Percentiles rank a stretch among this genome's conserved stretches.
Evolutionary conservation across 192 early-diverging fungal genomes (phyloP).

Genomic region (Chytriomyces sp.): DNA sequence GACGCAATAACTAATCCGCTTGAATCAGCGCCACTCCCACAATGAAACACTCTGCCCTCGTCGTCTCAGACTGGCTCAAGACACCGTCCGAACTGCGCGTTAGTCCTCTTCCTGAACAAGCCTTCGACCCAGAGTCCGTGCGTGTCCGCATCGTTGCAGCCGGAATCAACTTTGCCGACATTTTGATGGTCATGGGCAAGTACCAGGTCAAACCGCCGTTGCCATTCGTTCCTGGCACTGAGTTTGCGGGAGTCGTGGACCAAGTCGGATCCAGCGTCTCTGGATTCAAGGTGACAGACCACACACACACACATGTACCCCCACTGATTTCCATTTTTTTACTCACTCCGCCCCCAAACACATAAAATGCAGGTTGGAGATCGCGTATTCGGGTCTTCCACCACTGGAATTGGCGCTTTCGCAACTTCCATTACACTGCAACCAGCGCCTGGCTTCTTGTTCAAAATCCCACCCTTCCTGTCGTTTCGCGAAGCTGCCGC

Average conservation of each 20-base stretch:
- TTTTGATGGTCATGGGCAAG: slow-evolving; percentile 30
- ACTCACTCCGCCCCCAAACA: neutral
- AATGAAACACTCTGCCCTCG: neutral
- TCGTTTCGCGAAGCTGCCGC: slow-evolving; percentile 81
- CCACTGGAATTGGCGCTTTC: slow-evolving; percentile 68
- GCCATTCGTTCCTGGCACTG: slow-evolving; percentile 43
- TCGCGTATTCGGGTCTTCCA: slow-evolving; percentile 71
- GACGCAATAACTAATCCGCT: too few relatives aligned
- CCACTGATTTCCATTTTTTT: neutral
- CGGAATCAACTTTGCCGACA: slow-evolving; percentile 32
- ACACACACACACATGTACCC: too few relatives aligned
- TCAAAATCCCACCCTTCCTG: slow-evolving; percentile 67
- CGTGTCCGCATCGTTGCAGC: slow-evolving; percentile 5
- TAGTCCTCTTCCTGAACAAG: neutral
- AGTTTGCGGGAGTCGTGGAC: slow-evolving; percentile 41
- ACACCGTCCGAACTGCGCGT: neutral
- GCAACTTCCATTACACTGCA: slow-evolving; percentile 71
- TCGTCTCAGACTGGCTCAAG: neutral
- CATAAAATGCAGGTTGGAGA: slow-evolving; percentile 59
- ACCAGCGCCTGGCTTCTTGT: slow-evolving; percentile 43
- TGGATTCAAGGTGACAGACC: slow-evolving; percentile 36
- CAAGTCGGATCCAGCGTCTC: slow-evolving; percentile 22
- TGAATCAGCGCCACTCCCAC: too few relatives aligned
- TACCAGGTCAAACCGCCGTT: slow-evolving; percentile 43
- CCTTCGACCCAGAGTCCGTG: neutral